Percentiles rank a stretch among this genome's conserved stretches.
Evolutionary conservation across 345 rosid genomes (phyloP).

Genomic region (Kandelia obovata): DNA sequence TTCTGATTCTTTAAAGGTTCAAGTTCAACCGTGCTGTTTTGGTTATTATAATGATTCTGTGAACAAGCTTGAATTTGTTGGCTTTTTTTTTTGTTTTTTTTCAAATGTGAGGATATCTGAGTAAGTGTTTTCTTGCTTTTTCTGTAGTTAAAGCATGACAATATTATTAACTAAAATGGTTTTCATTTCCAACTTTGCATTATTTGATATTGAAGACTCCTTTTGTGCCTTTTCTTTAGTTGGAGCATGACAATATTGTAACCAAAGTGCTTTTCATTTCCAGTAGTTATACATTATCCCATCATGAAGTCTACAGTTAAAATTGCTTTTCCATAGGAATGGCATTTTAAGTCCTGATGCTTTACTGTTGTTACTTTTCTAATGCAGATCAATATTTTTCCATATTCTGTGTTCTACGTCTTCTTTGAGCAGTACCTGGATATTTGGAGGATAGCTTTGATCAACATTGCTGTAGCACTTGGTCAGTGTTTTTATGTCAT

Average conservation of each 20-base stretch:
- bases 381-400: conserved; percentile 25
- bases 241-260: neutral
- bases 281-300: neutral
- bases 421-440: conserved; percentile 33
- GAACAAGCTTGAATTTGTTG: neutral
- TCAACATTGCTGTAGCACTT: conserved; percentile 24
- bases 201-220: no score
- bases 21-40: conserved; percentile 13
- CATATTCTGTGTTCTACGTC: conserved; percentile 28
- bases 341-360: neutral
- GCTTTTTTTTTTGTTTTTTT: neutral
- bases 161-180: no score
- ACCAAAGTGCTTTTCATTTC: conserved; percentile 3
- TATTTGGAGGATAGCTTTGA: conserved; percentile 26
- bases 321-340: no score
- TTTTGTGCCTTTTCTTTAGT: neutral
- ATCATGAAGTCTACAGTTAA: neutral
- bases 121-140: conserved; percentile 1
- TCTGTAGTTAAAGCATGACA: neutral
- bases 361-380: neutral
- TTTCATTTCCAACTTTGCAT: no score
- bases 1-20: conserved; percentile 27
- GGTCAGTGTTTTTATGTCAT: conserved; percentile 14
- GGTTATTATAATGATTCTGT: neutral
- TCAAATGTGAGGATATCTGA: neutral